phyloP scores from a whole-genome alignment of 179 eudicot species.

The Silene vulgaris region DNA sequence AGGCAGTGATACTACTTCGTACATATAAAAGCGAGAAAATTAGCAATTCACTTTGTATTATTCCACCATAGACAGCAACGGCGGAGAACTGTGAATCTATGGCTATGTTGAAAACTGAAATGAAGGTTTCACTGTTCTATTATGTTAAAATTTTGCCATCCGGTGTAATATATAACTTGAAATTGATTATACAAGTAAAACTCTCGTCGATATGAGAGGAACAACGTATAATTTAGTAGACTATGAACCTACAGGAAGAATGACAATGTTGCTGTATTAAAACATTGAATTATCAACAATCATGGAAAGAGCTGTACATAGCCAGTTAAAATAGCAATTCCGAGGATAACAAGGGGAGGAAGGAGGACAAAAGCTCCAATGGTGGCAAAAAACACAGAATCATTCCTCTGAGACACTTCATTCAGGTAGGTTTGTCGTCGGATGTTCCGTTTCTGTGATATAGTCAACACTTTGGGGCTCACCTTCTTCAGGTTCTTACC shows the following conservation, averaged over 20 bases:
- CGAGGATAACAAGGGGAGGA: constrained; percentile 74
- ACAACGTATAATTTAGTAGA: background rate
- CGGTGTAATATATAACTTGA: too few relatives aligned
- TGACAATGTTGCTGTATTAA: background rate
- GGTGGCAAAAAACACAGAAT: constrained; percentile 67
- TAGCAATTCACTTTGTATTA: too few relatives aligned
- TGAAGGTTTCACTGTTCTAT: too few relatives aligned
- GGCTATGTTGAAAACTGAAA: too few relatives aligned
- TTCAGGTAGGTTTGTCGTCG: constrained; percentile 64
- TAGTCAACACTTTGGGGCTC: constrained; percentile 65
- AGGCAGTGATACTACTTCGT: too few relatives aligned
- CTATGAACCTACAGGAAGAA: background rate
- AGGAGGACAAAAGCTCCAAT: constrained; percentile 81
- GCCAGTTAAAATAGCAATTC: constrained; percentile 67
- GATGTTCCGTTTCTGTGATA: constrained; percentile 88
- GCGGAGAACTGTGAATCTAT: too few relatives aligned
- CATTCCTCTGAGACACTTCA: constrained; percentile 89
- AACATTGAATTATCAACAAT: background rate
- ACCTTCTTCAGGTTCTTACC: constrained; percentile 78
- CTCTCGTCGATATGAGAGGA: background rate
- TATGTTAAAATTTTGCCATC: too few relatives aligned
- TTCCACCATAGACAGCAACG: too few relatives aligned
- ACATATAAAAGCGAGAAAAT: too few relatives aligned
- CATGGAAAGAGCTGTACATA: constrained; percentile 90
- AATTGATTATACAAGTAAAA: background rate